phyloP scores from a whole-genome alignment of 257 asterid species.

The Paraleonurus japonicus region DNA sequence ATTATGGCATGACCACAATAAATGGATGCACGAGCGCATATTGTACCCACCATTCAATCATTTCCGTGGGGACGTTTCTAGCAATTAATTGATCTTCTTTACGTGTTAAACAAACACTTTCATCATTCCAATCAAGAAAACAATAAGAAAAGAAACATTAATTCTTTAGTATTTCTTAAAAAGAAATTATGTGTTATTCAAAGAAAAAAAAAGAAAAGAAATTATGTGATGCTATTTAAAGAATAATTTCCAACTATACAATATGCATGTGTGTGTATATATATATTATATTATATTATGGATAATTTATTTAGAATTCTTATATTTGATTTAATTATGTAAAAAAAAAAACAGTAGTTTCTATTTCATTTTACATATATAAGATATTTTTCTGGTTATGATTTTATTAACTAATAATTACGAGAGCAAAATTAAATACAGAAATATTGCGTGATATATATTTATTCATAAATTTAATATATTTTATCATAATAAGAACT shows the following conservation, averaged over 20 bases:
- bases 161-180: not conserved
- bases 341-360: not conserved
- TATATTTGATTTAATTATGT: not conserved
- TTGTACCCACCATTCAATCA: constrained; percentile 43
- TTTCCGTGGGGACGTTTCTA: constrained; percentile 36
- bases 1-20: constrained; percentile 33
- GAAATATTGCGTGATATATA: not conserved
- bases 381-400: too few species aligned
- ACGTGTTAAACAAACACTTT: constrained; percentile 22
- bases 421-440: not conserved
- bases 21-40: constrained; percentile 49
- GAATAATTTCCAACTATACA: not conserved
- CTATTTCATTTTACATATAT: not conserved
- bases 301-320: too few species aligned
- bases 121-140: constrained; percentile 29
- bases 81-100: not conserved
- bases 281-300: too few species aligned
- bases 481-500: not conserved
- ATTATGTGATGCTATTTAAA: not conserved
- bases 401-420: too few species aligned
- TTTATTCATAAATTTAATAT: too few species aligned
- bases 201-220: too few species aligned
- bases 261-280: too few species aligned
- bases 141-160: not conserved
- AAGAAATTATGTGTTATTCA: not conserved